Evolutionary conservation across 1,139 yeast genomes (phyloP).

Genomic region (Debaryomycetaceae sp.): DNA sequence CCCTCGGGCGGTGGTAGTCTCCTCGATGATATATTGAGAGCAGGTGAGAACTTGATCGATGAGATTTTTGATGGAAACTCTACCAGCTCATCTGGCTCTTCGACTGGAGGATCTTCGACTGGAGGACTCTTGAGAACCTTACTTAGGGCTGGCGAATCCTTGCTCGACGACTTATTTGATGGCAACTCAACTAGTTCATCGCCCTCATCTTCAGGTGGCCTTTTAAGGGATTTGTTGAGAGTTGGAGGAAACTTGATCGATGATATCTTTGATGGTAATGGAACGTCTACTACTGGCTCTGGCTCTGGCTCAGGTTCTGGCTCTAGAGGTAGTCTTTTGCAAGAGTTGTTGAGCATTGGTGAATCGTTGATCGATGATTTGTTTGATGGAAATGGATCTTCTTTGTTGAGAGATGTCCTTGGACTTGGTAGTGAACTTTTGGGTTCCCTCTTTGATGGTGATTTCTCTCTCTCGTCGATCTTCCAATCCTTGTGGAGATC

Average conservation of each 20-base stretch:
- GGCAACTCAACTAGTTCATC: constrained; percentile 3
- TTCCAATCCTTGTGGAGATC: neutral
- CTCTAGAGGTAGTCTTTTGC: constrained; percentile 8
- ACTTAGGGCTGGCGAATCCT: neutral
- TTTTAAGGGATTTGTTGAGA: constrained; percentile 5
- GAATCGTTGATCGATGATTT: constrained; percentile 6
- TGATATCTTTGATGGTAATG: neutral
- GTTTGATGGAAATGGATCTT: constrained; percentile 6
- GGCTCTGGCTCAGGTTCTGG: neutral
- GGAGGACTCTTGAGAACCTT: constrained; percentile 9
- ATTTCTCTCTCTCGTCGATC: neutral
- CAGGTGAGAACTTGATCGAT: constrained; percentile 1
- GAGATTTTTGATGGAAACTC: neutral
- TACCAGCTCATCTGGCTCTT: neutral
- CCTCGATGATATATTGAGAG: constrained; percentile 6
- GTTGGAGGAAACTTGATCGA: constrained; percentile 1
- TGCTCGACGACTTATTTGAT: constrained; percentile 9
- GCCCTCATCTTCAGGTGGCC: constrained; percentile 3
- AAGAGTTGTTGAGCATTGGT: constrained; percentile 1
- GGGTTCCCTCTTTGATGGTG: neutral
- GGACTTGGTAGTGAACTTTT: neutral
- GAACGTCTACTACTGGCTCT: neutral
- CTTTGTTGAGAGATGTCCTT: neutral
- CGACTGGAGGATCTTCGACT: constrained; percentile 1
- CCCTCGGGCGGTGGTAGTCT: constrained; percentile 6